A percentile compares a stretch with the other conserved stretches of the same genome.
phyloP scores from a whole-genome alignment of 177 flowering plant genomes.

The Vitis hybrid region DNA sequence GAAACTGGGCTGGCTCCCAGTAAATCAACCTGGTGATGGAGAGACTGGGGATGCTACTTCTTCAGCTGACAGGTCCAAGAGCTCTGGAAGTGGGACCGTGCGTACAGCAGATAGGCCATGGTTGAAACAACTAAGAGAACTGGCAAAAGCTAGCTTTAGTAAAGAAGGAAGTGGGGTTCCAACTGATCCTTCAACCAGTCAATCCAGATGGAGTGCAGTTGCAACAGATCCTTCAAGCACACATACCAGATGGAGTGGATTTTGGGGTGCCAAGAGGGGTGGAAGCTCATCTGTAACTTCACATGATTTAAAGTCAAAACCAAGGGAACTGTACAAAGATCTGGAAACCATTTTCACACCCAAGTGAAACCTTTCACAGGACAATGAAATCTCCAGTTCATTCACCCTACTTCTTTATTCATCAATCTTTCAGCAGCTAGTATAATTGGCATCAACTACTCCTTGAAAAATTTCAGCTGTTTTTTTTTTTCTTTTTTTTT shows the following conservation, averaged over 20 bases:
- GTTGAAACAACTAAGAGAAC: constrained; percentile 74
- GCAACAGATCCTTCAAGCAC: constrained; percentile 65
- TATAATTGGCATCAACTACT: background rate
- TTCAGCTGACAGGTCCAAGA: constrained; percentile 36
- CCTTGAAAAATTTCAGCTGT: background rate
- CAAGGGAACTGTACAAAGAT: constrained; percentile 62
- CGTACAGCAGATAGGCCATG: constrained; percentile 62
- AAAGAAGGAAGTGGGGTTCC: constrained; percentile 38
- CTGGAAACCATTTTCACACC: constrained; percentile 87
- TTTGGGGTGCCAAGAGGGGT: constrained; percentile 64
- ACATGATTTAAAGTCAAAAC: constrained; percentile 51
- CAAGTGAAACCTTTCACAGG: constrained; percentile 30
- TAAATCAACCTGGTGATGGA: constrained; percentile 9
- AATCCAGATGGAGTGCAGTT: constrained; percentile 8
- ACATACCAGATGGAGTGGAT: constrained; percentile 41
- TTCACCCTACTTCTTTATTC: background rate
- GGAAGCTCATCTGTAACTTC: constrained; percentile 62
- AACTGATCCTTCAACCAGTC: constrained; percentile 20
- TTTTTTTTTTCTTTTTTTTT: background rate
- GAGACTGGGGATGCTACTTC: constrained; percentile 27
- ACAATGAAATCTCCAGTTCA: too few species aligned
- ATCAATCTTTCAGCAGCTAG: background rate
- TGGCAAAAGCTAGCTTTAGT: constrained; percentile 81
- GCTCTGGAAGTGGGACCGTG: constrained; percentile 53
- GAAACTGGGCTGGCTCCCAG: constrained; percentile 28